These are phyloP conservation scores for Chalciporus pseudorubinellus DNA, from an alignment of 768 basidiomycete species.

Conservation along the genomic window DNA sequence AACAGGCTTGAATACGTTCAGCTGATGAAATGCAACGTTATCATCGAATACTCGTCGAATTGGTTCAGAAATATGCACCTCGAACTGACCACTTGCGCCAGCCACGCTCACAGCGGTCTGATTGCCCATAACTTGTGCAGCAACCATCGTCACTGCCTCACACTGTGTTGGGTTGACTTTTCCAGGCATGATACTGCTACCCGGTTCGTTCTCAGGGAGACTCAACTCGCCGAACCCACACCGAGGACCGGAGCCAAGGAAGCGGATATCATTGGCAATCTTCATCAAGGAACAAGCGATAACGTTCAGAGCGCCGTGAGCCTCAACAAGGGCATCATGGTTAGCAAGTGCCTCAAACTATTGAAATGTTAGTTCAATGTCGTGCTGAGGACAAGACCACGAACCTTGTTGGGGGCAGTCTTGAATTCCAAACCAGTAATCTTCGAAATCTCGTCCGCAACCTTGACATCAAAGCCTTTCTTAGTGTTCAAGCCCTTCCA, in stretches of 20 bases:
- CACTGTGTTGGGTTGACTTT: constrained; percentile 99
- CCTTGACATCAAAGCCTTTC: constrained; percentile 93
- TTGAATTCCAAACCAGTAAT: constrained; percentile 88
- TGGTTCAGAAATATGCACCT: constrained; percentile 51
- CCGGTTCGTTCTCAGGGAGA: constrained; percentile 97
- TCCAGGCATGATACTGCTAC: constrained; percentile 99
- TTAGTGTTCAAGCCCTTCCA: constrained; percentile 91
- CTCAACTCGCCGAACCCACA: constrained; percentile 95
- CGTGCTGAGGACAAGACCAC: constrained; percentile 4
- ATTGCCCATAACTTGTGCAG: constrained; percentile 98
- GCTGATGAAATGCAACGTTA: constrained; percentile 39
- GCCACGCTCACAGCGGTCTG: constrained; percentile 91
- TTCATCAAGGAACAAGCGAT: constrained; percentile 98
- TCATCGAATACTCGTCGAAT: constrained; percentile 4
- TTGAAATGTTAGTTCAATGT: constrained; percentile 5
- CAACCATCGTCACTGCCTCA: constrained; percentile 98
- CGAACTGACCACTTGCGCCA: constrained; percentile 95
- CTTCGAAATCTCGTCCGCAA: constrained; percentile 89
- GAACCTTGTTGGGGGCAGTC: constrained; percentile 97
- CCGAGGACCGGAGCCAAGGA: constrained; percentile 94
- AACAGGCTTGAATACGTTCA: constrained; percentile 99
- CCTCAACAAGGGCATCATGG: constrained; percentile 98
- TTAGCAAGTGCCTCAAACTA: constrained; percentile 97
- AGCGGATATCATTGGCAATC: constrained; percentile 98
- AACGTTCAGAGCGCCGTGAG: constrained; percentile 94